A percentile compares a stretch with the other conserved stretches of the same genome.
Evolutionary conservation across 2,329 filamentous ascomycete species (phyloP).

Genomic region (Fusarium burgessii): DNA sequence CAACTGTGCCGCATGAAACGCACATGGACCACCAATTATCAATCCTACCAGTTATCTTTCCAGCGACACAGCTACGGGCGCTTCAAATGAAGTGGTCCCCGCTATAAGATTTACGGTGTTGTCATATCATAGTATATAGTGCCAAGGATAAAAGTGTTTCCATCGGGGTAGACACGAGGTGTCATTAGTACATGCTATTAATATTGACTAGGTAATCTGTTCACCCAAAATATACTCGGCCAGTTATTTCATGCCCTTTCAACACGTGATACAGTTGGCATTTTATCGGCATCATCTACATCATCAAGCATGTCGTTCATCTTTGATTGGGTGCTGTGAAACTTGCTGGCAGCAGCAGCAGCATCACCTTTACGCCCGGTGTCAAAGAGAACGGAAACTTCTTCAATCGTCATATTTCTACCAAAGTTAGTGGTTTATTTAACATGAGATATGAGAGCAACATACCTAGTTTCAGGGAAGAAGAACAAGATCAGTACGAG

Average conservation of each 20-base stretch:
- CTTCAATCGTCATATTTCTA: constrained; percentile 35
- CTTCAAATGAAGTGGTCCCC: no score
- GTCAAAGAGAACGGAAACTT: constrained; percentile 37
- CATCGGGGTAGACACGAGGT: not conserved
- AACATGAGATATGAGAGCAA: not conserved
- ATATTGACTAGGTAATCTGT: no score
- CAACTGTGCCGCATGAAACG: not conserved
- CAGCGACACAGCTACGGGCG: no score
- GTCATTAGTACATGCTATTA: not conserved
- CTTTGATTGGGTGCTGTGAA: not conserved
- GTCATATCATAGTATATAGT: not conserved
- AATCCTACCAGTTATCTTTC: not conserved
- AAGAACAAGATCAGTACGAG: constrained; percentile 36
- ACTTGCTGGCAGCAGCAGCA: constrained; percentile 9
- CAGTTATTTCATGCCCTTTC: not conserved
- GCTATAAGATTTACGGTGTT: accelerated
- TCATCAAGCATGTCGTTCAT: constrained; percentile 19
- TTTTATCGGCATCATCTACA: constrained; percentile 13
- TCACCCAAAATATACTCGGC: accelerated
- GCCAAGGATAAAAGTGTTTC: no score
- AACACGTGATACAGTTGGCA: constrained; percentile 8
- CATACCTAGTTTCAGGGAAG: constrained; percentile 42
- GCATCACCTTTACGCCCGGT: constrained; percentile 27
- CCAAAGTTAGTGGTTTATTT: not conserved
- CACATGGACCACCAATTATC: not conserved